A percentile compares a stretch with the other conserved stretches of the same genome.
Evolutionary conservation across 345 rosid species (phyloP).

Genomic region (Dipteronia sinensis): DNA sequence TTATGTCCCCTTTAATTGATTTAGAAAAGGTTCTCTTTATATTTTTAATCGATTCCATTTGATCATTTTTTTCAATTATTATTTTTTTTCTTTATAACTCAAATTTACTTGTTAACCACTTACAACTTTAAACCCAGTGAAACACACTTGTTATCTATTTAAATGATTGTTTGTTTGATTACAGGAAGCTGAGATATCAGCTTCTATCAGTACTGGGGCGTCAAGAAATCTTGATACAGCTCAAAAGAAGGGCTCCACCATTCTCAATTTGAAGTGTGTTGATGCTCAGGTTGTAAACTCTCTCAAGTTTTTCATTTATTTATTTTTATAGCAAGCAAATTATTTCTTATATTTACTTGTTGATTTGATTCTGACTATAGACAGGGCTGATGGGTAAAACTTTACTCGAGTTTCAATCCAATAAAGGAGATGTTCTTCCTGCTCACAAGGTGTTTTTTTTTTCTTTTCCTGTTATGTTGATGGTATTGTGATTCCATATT

Average conservation of each 20-base stretch:
- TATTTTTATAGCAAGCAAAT: background rate
- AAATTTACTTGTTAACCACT: too few relatives aligned
- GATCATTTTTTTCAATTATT: too few relatives aligned
- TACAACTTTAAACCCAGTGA: background rate
- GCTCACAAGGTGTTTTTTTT: conserved; percentile 65
- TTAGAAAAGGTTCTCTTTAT: conserved; percentile 46
- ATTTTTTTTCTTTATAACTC: background rate
- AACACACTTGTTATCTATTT: background rate
- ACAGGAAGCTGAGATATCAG: conserved; percentile 63
- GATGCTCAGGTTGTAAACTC: conserved; percentile 53
- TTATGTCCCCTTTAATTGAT: conserved; percentile 51
- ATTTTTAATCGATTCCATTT: too few relatives aligned
- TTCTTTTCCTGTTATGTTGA: background rate
- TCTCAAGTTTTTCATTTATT: background rate
- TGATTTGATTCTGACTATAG: conserved; percentile 11
- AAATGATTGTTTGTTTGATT: background rate
- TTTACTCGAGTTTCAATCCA: conserved; percentile 88
- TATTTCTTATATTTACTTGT: background rate
- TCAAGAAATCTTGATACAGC: conserved; percentile 47
- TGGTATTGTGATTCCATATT: background rate
- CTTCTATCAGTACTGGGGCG: conserved; percentile 53
- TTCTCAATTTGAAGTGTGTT: conserved; percentile 57
- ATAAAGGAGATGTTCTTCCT: conserved; percentile 94
- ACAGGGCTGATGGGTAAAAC: conserved; percentile 74
- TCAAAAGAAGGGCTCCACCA: conserved; percentile 51